phyloP scores from a whole-genome alignment of 768 basidiomycete species.

The Lactifluus subvellereus region DNA sequence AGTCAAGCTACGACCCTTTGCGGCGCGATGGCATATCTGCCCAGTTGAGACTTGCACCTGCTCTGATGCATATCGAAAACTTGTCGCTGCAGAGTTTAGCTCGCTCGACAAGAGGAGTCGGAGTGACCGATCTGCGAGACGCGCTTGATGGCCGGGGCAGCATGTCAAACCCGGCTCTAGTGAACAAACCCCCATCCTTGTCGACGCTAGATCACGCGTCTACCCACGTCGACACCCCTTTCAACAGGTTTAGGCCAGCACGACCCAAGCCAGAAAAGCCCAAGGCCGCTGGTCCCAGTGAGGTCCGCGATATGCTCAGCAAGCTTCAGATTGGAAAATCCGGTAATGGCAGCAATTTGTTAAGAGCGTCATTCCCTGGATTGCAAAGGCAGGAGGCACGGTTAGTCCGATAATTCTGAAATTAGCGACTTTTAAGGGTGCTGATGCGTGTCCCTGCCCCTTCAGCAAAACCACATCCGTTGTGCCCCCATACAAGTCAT shows the following conservation, averaged over 20 bases:
- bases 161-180: conserved; percentile 71
- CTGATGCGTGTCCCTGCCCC: neutral
- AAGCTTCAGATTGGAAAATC: conserved; percentile 78
- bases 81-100: conserved; percentile 80
- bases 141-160: conserved; percentile 82
- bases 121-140: conserved; percentile 82
- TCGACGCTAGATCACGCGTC: conserved; percentile 71
- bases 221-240: conserved; percentile 32
- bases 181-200: conserved; percentile 56
- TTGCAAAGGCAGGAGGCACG: conserved; percentile 42
- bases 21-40: conserved; percentile 68
- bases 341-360: conserved; percentile 44
- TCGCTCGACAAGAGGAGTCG: conserved; percentile 72
- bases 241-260: conserved; percentile 45
- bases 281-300: conserved; percentile 46
- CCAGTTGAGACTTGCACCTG: conserved; percentile 74
- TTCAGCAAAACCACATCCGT: conserved; percentile 21
- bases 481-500: conserved; percentile 35
- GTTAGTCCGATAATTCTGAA: conserved; percentile 27
- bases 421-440: too few species aligned
- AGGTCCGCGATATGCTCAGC: conserved; percentile 77
- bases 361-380: conserved; percentile 68
- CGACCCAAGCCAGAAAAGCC: conserved; percentile 51
- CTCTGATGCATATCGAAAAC: conserved; percentile 88
- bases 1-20: conserved; percentile 47